These are phyloP conservation scores for Trametes sp. DNA, from an alignment of 1,284 basidiomycete species.

Conservation along the genomic window DNA sequence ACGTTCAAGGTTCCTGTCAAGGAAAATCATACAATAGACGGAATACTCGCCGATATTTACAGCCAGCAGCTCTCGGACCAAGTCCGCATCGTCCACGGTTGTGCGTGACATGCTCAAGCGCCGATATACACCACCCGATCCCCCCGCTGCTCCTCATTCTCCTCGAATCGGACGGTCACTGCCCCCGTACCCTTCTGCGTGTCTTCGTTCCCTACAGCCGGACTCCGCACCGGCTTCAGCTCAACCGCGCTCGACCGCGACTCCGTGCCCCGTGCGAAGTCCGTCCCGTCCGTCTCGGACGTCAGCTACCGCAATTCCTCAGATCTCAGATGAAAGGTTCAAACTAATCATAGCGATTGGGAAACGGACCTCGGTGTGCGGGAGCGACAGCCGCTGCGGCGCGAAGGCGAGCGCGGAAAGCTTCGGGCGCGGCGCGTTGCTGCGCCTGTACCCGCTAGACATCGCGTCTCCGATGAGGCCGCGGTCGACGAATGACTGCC, in stretches of 20 bases:
- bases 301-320: no score
- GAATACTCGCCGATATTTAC: no score
- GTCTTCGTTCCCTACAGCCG: background rate
- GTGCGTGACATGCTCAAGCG: background rate
- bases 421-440: background rate
- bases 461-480: background rate
- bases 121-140: background rate
- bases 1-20: no score
- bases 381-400: background rate
- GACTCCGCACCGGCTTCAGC: background rate
- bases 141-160: background rate
- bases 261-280: background rate
- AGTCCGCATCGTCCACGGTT: no score
- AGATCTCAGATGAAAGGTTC: no score
- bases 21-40: no score
- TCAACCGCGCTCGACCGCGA: background rate
- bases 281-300: background rate
- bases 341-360: no score
- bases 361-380: background rate
- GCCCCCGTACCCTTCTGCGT: background rate
- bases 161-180: background rate
- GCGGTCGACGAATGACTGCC: background rate
- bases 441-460: background rate
- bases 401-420: background rate
- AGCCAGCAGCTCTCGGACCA: no score